phyloP scores from a whole-genome alignment of 768 basidiomycete genomes.

The Hemileccinum rubropunctum region DNA sequence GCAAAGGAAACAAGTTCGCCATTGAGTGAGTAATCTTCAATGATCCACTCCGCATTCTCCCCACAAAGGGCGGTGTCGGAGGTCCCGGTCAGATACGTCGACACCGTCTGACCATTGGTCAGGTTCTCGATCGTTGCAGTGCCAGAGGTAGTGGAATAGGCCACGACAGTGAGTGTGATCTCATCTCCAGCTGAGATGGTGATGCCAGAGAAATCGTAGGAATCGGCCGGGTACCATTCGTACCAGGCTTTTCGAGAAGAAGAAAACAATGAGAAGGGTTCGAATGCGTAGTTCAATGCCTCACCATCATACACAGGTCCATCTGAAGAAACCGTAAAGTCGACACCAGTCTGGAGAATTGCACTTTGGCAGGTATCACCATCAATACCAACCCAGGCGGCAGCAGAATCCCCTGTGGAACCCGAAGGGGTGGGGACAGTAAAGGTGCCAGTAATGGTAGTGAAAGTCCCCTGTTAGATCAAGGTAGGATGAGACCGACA shows the following conservation, averaged over 20 bases:
- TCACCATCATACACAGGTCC: background rate
- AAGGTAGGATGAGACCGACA: background rate
- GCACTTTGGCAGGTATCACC: background rate
- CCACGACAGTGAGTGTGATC: background rate
- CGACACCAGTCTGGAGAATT: conserved; percentile 5
- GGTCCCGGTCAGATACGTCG: background rate
- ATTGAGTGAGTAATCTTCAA: background rate
- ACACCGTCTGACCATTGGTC: background rate
- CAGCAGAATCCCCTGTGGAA: background rate
- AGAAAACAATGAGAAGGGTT: background rate
- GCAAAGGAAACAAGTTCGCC: background rate
- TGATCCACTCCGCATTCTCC: conserved; percentile 2
- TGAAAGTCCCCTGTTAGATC: background rate
- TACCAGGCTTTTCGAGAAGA: conserved; percentile 2
- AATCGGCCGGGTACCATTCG: background rate
- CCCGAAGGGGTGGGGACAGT: too few relatives aligned
- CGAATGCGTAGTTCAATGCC: background rate
- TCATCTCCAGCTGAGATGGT: background rate
- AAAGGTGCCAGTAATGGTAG: too few relatives aligned
- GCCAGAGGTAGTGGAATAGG: background rate
- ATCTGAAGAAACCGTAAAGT: background rate
- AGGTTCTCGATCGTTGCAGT: background rate
- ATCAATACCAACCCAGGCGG: conserved; percentile 9
- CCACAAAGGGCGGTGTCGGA: background rate
- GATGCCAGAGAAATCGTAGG: background rate